phyloP scores from a whole-genome alignment of 169 alveolate genomes.

The Cryptosporidium meleagridis region DNA sequence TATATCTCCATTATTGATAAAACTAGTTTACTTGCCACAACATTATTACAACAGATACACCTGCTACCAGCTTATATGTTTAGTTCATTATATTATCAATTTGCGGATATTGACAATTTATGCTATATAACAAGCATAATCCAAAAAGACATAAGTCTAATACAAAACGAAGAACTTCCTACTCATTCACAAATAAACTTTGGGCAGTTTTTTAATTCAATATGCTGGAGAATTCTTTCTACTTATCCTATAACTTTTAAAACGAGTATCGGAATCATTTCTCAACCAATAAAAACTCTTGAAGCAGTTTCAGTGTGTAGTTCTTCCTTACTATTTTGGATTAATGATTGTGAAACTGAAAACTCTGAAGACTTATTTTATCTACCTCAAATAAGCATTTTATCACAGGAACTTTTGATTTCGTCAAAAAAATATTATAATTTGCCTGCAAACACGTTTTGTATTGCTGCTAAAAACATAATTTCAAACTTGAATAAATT shows the following conservation, averaged over 20 bases:
- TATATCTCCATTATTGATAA: not conserved
- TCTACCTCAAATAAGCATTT: conserved; percentile 35
- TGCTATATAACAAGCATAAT: conserved; percentile 25
- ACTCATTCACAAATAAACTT: not conserved
- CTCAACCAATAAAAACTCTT: conserved; percentile 54
- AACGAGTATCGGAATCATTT: conserved; percentile 27
- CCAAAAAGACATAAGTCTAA: conserved; percentile 12
- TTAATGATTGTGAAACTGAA: conserved; percentile 14
- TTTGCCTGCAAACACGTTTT: conserved; percentile 28
- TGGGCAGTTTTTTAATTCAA: conserved; percentile 49
- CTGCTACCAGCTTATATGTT: conserved; percentile 21
- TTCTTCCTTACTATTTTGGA: conserved; percentile 45
- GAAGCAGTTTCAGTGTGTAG: conserved; percentile 59
- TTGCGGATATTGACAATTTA: conserved; percentile 3
- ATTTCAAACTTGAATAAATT: conserved; percentile 20
- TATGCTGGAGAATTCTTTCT: conserved; percentile 65
- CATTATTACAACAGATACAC: conserved; percentile 32
- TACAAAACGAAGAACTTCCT: not conserved
- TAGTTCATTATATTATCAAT: conserved; percentile 61
- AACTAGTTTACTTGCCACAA: conserved; percentile 21
- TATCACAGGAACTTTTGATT: conserved; percentile 61
- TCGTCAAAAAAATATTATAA: conserved; percentile 28
- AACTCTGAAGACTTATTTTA: not conserved
- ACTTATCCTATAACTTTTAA: conserved; percentile 22
- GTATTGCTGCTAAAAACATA: conserved; percentile 37